Conservation (phyloP, 345 rosid species). For the Eucalyptus leucophloia region DNA sequence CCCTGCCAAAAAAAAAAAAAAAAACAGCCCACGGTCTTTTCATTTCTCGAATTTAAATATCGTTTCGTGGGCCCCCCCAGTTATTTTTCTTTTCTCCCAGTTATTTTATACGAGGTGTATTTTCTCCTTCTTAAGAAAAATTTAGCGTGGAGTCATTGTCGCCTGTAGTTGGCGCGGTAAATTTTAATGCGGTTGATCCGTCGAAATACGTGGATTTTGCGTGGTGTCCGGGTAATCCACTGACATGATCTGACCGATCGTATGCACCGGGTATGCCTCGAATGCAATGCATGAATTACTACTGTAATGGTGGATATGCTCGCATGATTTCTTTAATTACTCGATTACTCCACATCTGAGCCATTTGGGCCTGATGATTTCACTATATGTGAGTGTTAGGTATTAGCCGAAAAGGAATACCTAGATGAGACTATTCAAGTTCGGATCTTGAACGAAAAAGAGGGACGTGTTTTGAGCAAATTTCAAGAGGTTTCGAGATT, state of each 20-base stretch:
- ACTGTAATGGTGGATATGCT: not conserved
- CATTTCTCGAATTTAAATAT: not conserved
- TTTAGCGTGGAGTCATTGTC: not conserved
- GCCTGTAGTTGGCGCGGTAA: not conserved
- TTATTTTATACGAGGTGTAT: not conserved
- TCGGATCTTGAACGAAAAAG: not conserved
- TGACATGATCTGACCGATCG: not conserved
- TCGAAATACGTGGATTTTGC: not conserved
- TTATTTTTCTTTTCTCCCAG: not conserved
- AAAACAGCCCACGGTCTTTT: not conserved
- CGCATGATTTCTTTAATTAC: not conserved
- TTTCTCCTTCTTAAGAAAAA: not conserved
- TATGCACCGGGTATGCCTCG: not conserved
- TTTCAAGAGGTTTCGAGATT: not conserved
- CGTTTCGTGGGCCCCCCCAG: not conserved
- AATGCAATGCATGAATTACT: not conserved
- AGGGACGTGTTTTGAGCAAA: not conserved
- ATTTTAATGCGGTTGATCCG: not conserved
- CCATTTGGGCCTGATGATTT: not conserved
- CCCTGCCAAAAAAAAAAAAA: not conserved
- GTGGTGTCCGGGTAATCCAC: not conserved
- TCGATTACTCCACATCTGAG: not conserved
- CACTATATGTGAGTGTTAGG: not conserved
- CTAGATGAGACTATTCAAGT: not conserved
- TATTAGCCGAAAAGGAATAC: not conserved